Percentiles rank a stretch among this genome's conserved stretches.
These are phyloP conservation scores for Claviceps quebecensis DNA, from an alignment of 2,329 filamentous ascomycete species.

Conservation along the genomic window DNA sequence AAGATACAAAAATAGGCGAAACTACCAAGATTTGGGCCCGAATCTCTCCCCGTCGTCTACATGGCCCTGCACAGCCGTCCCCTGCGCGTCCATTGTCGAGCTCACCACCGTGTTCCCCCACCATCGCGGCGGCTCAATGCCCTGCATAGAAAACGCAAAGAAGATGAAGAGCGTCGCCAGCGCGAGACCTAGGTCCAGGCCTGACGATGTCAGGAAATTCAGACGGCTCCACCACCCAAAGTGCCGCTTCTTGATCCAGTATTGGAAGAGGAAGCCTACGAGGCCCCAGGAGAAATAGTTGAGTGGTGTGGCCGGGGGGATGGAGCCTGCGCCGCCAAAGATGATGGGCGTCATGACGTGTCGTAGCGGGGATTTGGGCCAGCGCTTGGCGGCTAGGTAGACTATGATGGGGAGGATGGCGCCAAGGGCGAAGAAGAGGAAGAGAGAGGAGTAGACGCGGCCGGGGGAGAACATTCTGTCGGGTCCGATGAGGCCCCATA, in stretches of 20 bases:
- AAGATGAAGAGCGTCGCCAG: slow-evolving; percentile 56
- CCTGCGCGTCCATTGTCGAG: slow-evolving; percentile 47
- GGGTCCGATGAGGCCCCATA: slow-evolving; percentile 54
- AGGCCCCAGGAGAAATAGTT: slow-evolving; percentile 64
- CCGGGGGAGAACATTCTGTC: slow-evolving; percentile 49
- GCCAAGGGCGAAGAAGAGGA: slow-evolving; percentile 45
- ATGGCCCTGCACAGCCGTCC: slow-evolving; percentile 41
- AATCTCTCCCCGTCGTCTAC: slow-evolving; percentile 43
- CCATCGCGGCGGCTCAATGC: slow-evolving; percentile 50
- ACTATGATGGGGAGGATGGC: slow-evolving; percentile 37
- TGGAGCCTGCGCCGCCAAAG: slow-evolving; percentile 43
- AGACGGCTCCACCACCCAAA: slow-evolving; percentile 60
- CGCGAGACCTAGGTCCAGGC: slow-evolving; percentile 54
- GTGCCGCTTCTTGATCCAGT: slow-evolving; percentile 47
- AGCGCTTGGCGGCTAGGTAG: slow-evolving; percentile 34
- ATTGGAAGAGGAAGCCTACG: slow-evolving; percentile 59
- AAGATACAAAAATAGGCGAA: not conserved
- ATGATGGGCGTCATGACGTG: slow-evolving; percentile 48
- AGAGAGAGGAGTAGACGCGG: slow-evolving; percentile 46
- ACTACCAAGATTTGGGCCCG: slow-evolving; percentile 42
- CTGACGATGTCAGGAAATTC: slow-evolving; percentile 59
- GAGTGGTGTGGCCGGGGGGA: slow-evolving; percentile 55
- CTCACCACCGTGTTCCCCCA: slow-evolving; percentile 51
- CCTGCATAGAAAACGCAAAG: slow-evolving; percentile 50
- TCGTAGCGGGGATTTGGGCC: slow-evolving; percentile 33